These are phyloP conservation scores for Fistulinella prunicolor DNA, from an alignment of 768 basidiomycete species.

Conservation along the genomic window DNA sequence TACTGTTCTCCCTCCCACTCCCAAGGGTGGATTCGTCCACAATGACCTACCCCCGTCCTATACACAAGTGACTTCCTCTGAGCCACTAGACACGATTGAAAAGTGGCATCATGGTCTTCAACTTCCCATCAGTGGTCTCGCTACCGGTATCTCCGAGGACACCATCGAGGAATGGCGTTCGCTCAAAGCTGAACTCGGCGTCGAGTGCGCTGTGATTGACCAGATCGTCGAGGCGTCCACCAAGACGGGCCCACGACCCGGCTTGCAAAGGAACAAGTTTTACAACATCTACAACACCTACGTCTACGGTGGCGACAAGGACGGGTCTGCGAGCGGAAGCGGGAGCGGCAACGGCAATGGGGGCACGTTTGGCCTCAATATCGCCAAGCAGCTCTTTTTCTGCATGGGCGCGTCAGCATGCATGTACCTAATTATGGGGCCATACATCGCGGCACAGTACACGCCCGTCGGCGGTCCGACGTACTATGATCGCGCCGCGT, in stretches of 20 bases:
- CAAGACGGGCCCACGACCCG: conserved; percentile 32
- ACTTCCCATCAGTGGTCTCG: conserved; percentile 40
- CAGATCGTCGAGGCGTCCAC: conserved; percentile 49
- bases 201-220: conserved; percentile 76
- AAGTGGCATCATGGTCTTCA: conserved; percentile 67
- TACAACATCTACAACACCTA: conserved; percentile 88
- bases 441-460: conserved; percentile 55
- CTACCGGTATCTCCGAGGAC: conserved; percentile 63
- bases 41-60: conserved; percentile 74
- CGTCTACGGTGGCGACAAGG: conserved; percentile 46
- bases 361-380: conserved; percentile 30
- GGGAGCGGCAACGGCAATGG: conserved; percentile 17
- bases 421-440: conserved; percentile 58
- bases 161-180: conserved; percentile 74
- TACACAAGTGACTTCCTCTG: conserved; percentile 50
- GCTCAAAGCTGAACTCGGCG: conserved; percentile 74
- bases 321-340: conserved; percentile 22
- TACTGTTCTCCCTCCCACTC: conserved; percentile 68
- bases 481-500: conserved; percentile 74
- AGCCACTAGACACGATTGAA: conserved; percentile 57
- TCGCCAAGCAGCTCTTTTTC: conserved; percentile 49
- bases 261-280: conserved; percentile 51
- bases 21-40: conserved; percentile 43
- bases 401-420: conserved; percentile 63
- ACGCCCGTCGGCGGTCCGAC: conserved; percentile 62